Base-by-base conservation (phyloP, 2,329 filamentous ascomycete genomes). In the Drechslerella coelobrocha region DNA sequence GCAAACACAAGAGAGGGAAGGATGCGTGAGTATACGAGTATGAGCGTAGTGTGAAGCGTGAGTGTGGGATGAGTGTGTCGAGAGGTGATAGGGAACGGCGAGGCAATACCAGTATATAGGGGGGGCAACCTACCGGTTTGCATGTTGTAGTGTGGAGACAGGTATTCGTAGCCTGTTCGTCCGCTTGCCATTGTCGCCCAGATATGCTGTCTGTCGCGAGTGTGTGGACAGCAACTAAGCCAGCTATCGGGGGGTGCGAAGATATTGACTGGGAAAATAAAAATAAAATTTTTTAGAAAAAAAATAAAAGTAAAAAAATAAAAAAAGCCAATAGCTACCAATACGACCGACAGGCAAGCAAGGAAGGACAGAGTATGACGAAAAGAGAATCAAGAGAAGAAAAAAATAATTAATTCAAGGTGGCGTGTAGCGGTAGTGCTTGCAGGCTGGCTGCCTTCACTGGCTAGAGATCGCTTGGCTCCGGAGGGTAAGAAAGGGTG, bases 121-220 rank as follows among this genome's bases (percentile, higher is more conserved):
- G 29, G 45, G 43, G 51, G 59, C 31, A 59, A 53, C 66, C 54
- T 71, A 71, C 66, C 66, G 48, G 62, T 63, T 63, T 71, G 66
- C 66, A 71, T 71, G 61, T 53, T 60, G 66, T 71, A 71, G 47
- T 71, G 66, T 71, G 66, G 66, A 63, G 66, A 71, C 66, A 71
- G 47, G 66, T 71, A 71, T 71, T 48, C 66, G 59, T 63, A 71
- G 59, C 66, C 66, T 71, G 66, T 63, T 53, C 66, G 59, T 71
- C 66, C 54, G 66, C 37, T 63, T 63, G 66, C 66, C 66, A 71
- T 71, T 71, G 66, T 71, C 66, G 53, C 57, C 65, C 65, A 69
- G 61, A 69, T 63, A 62, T 24, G 41, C 27, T 57, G 21, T 59
- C 41, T 62, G 59, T 71, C 59, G 59, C 59, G 66, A 71, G 62